Conservation (phyloP, 2,329 filamentous ascomycete species). For the Fusarium longipes region DNA sequence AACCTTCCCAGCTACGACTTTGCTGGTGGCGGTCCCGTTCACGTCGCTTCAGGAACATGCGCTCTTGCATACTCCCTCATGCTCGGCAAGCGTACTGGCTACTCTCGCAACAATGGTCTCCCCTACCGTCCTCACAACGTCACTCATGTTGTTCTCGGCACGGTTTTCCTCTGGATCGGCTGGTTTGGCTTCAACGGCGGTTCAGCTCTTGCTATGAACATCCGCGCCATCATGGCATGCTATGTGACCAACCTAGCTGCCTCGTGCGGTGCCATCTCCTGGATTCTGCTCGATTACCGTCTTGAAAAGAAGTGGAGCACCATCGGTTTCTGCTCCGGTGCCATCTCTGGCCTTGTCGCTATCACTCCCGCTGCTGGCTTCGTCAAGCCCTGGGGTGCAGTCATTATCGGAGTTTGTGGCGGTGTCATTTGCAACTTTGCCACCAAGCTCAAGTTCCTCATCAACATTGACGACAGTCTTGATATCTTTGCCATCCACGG, state of each 20-base stretch:
- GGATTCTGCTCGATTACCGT: constrained; percentile 87
- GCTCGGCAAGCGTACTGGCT: constrained; percentile 75
- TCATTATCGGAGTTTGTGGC: constrained; percentile 68
- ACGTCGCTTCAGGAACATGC: constrained; percentile 77
- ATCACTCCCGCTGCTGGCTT: constrained; percentile 87
- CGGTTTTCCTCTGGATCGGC: constrained; percentile 86
- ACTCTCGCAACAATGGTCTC: constrained; percentile 69
- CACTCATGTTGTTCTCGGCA: constrained; percentile 78
- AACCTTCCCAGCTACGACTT: constrained; percentile 78
- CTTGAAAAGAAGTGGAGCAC: constrained; percentile 95
- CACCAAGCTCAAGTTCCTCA: constrained; percentile 81
- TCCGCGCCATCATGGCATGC: constrained; percentile 89
- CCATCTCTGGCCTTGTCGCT: constrained; percentile 86
- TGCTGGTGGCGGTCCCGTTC: constrained; percentile 79
- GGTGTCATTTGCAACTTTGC: constrained; percentile 83
- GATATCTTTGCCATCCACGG: constrained; percentile 93
- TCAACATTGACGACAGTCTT: constrained; percentile 86
- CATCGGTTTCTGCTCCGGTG: constrained; percentile 91
- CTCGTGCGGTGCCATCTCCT: constrained; percentile 82
- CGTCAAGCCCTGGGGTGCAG: constrained; percentile 73
- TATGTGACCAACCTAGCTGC: constrained; percentile 90
- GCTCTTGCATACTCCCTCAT: constrained; percentile 80
- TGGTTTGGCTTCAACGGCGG: constrained; percentile 98
- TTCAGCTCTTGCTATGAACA: constrained; percentile 80
- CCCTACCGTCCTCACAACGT: constrained; percentile 79